Evolutionary conservation across 176 grass and related monocot species (phyloP), one percentile per base, ranked within the genome.

Genomic region (Tillandsia fasciculata): DNA sequence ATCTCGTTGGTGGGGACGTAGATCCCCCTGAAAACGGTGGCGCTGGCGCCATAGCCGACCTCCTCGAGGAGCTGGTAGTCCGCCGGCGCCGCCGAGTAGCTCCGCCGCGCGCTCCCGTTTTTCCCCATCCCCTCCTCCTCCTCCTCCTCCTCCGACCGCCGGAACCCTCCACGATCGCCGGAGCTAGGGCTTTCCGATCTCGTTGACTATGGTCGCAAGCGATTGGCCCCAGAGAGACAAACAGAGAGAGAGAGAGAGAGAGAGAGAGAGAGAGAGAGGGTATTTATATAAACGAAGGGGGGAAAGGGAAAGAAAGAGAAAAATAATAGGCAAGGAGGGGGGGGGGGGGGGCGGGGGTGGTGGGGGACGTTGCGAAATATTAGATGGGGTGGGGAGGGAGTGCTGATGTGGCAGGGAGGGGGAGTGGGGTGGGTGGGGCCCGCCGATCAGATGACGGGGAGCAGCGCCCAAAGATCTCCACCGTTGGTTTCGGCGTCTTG

Each of bases 41-140:
- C 94, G 77, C 91, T 91, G 53, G 94, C 94, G 5, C 94, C 94
- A 71, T 99, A 88, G 1, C 94, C 94, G 9, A 99, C 89, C 72
- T 93, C 89, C 82, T 93, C 84, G 24, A 93, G 71, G 1, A 93
- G 77, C 61, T 72, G 72, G 72, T 99, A 99, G 73, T 99, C 94
- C 22, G 17, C 51, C 11, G 66, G 82, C 1, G 76, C 76, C 82
- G 47, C 84, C 56, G 81, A 89, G 80, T 84, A 99, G 78, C 83
- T 47, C 79, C 81, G 80, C 20, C 69, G 67, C 50, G 52, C 61
- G 50, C 77, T 68, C 4, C 68, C 77, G 65, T 73, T 80, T 61
- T 56, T 69, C 52, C 75, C 70, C 78, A 80, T 74, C 48, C 64
- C 69, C 9, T 70, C 70, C 2, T 56, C 53, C 23, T 17, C 74